Percentiles rank a stretch among this genome's conserved stretches.
Conservation (phyloP, 78 protist species). For the Chrysochromulina tobinii region DNA sequence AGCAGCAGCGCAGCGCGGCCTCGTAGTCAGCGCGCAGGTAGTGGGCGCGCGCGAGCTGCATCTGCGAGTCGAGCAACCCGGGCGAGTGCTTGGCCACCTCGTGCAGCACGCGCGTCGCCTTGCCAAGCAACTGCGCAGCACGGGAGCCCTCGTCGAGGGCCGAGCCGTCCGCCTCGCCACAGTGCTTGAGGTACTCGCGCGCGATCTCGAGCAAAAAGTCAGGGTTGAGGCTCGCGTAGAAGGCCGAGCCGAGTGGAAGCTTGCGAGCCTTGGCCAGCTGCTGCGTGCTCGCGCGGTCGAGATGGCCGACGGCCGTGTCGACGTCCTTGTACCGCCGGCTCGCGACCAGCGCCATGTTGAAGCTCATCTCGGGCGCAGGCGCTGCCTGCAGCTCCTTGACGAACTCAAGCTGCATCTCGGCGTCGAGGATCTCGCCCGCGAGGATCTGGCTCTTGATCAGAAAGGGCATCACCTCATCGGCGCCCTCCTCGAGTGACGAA, state of each 20-base stretch:
- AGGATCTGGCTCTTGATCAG: slow-evolving; percentile 46
- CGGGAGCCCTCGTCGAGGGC: background rate
- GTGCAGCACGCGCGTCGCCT: slow-evolving; percentile 31
- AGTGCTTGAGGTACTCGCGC: slow-evolving; percentile 39
- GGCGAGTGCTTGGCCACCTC: background rate
- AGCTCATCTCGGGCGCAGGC: background rate
- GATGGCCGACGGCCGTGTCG: background rate
- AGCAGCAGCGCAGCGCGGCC: slow-evolving; percentile 4
- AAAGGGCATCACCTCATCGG: slow-evolving; percentile 42
- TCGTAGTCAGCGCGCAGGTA: slow-evolving; percentile 29
- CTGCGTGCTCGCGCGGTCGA: slow-evolving; percentile 25
- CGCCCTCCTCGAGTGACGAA: slow-evolving; percentile 34
- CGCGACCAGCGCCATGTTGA: background rate
- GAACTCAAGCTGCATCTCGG: slow-evolving; percentile 62
- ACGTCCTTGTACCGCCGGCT: background rate
- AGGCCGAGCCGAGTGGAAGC: background rate
- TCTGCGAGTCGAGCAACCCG: slow-evolving; percentile 48
- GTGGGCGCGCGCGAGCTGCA: slow-evolving; percentile 36
- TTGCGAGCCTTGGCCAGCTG: background rate
- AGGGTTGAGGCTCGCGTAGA: slow-evolving; percentile 53
- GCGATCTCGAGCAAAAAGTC: slow-evolving; percentile 47
- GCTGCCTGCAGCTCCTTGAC: background rate
- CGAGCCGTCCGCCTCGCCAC: slow-evolving; percentile 42
- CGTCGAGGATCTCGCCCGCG: slow-evolving; percentile 55
- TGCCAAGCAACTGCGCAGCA: background rate